Evolutionary conservation across 768 basidiomycete genomes (phyloP), one percentile per base, ranked within the genome.

Genomic region (Rhodosporidiobolus odoratus): DNA sequence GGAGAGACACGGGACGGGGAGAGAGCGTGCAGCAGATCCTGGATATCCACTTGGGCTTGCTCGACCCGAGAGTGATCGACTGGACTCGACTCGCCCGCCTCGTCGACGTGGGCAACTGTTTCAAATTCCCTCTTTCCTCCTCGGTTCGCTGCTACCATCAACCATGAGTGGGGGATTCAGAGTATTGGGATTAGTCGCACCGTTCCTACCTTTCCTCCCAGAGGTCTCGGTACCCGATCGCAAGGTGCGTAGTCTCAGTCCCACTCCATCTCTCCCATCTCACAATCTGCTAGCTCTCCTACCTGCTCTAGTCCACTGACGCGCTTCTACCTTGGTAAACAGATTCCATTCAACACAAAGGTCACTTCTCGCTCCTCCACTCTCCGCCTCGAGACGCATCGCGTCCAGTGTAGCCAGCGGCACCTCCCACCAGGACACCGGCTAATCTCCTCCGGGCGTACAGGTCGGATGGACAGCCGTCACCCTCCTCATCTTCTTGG

Each of bases 321-420:
- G 16, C 41, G 30, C 34, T 13, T 23, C 34, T 45, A 41, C 23
- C 37, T 56, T 45, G 27, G 19, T 50, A 38, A 58, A 6, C 67
- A 96, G 92, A 91, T 97, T 65, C 91, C 92, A 37, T 97, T 98
- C 86, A 93, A 95, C 83, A 92, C 94, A 86, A 96, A 96, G 82
- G 86, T 95, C 27, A 56, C 67, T 34, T 8, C 3, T 12, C 17
- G 8, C 23, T 12, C 25, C 27, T 38, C 65, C 30, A 16, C 23
- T 19, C 40, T 27, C 3, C 38, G 8, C 43, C n/a, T n/a, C n/a
- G n/a, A n/a, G n/a, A n/a, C n/a, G n/a, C n/a, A n/a, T n/a, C n/a
- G n/a, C n/a, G n/a, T n/a, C n/a, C n/a, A n/a, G n/a, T n/a, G n/a
- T n/a, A n/a, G n/a, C n/a, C n/a, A n/a, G n/a, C n/a, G n/a, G n/a